Base-by-base conservation (phyloP, 495 filamentous ascomycete species). In the Trichoderma erinaceum region DNA sequence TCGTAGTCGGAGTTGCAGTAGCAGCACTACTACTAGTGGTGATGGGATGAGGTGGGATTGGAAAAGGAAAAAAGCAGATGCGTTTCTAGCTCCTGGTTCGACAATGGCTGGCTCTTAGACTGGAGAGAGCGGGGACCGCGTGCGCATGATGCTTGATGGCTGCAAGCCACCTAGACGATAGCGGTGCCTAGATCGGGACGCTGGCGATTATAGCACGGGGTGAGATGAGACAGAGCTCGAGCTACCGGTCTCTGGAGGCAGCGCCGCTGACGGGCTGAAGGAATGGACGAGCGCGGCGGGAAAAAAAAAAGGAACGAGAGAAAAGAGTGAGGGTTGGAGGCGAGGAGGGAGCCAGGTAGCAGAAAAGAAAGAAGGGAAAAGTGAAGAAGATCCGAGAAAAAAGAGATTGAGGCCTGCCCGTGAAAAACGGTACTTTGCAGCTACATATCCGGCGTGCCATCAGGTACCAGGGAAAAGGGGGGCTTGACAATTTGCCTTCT, bases 341-440 rank as follows among this genome's bases (percentile, higher is more conserved):
- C 23, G 25, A 46, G 43, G 48, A 25, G 48, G 48, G 48, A 15
- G 8, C 23, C 27, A 32, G 25, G 63, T 35, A 27, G 58, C 48
- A 65, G 41, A 29, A 66, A 13, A 48, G 65, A 66, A 23, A 41
- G 61, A 72, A 44, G 43, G 23, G 44, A 16, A 61, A 35, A 65
- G 41, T 27, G 41, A 69, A 52, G 50, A 25, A 11, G 43, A 58
- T 44, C 32, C 29, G 43, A 52, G 44, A 16, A 56, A 25, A 67
- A 25, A 48, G 64, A 52, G 35, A 65, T 29, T 61, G 56, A 61
- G 27, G 56, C 56, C 48, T 52, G 48, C 15, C 50, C 5, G 50
- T 13, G 1, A 0, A 7, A 61, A 18, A 32, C 4, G 56, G 56
- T 61, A 61, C 56, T 25, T 61, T 2, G 23, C 56, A 4, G 25